phyloP scores from a whole-genome alignment of 495 filamentous ascomycete species.

The Astrothelium macrocarpum region DNA sequence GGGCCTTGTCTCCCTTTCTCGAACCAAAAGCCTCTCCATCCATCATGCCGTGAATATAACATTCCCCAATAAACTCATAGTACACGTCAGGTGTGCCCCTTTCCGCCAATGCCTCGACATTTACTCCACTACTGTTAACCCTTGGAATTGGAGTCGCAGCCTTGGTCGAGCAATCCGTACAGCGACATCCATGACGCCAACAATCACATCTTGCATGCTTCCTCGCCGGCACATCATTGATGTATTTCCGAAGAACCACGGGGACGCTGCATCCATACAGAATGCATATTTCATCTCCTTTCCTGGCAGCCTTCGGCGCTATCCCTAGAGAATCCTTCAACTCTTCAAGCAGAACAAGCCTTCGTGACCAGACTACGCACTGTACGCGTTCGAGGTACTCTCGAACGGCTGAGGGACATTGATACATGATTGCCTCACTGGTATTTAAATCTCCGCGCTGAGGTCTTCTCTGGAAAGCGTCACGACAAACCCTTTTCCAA shows the following conservation, averaged over 20 bases:
- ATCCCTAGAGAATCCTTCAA: slow-evolving; percentile 9
- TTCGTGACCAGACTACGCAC: slow-evolving; percentile 12
- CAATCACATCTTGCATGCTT: not conserved
- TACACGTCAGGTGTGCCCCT: not conserved
- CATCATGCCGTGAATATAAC: slow-evolving; percentile 19
- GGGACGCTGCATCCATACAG: slow-evolving; percentile 30
- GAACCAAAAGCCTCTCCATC: slow-evolving; percentile 11
- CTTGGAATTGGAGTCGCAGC: not conserved
- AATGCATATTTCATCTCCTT: slow-evolving; percentile 25
- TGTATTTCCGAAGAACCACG: slow-evolving; percentile 18
- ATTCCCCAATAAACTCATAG: slow-evolving; percentile 17
- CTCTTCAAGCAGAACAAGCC: slow-evolving; percentile 6
- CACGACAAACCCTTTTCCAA: slow-evolving; percentile 6
- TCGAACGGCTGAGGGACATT: slow-evolving; percentile 11
- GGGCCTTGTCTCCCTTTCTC: not conserved
- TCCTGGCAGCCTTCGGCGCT: slow-evolving; percentile 9
- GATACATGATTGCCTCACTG: slow-evolving; percentile 24
- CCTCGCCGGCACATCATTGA: slow-evolving; percentile 5
- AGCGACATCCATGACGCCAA: not conserved
- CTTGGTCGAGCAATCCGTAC: not conserved
- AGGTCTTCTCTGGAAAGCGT: slow-evolving; percentile 3
- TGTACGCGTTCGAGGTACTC: slow-evolving; percentile 14
- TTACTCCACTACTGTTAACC: not conserved
- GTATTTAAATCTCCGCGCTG: slow-evolving; percentile 30
- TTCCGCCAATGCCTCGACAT: not conserved